A percentile compares a stretch with the other conserved stretches of the same genome.
Conservation (phyloP, 2,329 filamentous ascomycete species). For the Grosmannia clavigera region DNA sequence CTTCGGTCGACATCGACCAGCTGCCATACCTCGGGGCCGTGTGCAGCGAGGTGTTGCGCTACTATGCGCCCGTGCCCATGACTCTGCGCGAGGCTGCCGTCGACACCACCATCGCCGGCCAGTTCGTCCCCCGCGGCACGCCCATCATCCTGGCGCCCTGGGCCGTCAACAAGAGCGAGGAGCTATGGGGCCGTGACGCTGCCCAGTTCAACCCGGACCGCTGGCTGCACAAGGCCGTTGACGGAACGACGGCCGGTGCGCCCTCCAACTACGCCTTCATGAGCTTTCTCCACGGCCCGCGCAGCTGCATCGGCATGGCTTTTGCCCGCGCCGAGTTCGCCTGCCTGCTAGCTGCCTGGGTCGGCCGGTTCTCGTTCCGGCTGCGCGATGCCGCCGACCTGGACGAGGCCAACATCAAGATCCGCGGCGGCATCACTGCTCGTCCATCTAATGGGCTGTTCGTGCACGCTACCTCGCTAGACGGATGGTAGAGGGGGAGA, state of each 20-base stretch:
- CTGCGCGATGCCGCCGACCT: constrained; percentile 45
- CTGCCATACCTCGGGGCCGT: constrained; percentile 74
- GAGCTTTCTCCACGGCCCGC: constrained; percentile 76
- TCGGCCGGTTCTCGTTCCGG: constrained; percentile 60
- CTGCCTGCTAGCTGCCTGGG: constrained; percentile 63
- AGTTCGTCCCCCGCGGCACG: constrained; percentile 58
- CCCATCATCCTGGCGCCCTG: constrained; percentile 50
- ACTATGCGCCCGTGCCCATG: constrained; percentile 57
- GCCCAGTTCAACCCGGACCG: constrained; percentile 65
- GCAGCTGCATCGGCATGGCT: constrained; percentile 70
- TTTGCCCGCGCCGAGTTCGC: constrained; percentile 82
- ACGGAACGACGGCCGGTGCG: constrained; percentile 30
- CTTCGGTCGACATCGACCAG: constrained; percentile 49
- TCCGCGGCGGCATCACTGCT: constrained; percentile 59
- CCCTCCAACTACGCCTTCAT: constrained; percentile 64
- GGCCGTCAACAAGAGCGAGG: constrained; percentile 56
- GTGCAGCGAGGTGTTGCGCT: constrained; percentile 63
- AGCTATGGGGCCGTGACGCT: constrained; percentile 68
- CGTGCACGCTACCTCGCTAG: constrained; percentile 53
- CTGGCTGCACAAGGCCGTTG: constrained; percentile 47
- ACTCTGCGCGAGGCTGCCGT: constrained; percentile 54
- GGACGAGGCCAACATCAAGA: constrained; percentile 52
- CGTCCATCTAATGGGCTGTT: constrained; percentile 61
- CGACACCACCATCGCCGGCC: constrained; percentile 53
- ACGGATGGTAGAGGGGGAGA: constrained; percentile 43